Base-by-base conservation (phyloP, 2,329 filamentous ascomycete genomes). In the Alternaria arbusti region DNA sequence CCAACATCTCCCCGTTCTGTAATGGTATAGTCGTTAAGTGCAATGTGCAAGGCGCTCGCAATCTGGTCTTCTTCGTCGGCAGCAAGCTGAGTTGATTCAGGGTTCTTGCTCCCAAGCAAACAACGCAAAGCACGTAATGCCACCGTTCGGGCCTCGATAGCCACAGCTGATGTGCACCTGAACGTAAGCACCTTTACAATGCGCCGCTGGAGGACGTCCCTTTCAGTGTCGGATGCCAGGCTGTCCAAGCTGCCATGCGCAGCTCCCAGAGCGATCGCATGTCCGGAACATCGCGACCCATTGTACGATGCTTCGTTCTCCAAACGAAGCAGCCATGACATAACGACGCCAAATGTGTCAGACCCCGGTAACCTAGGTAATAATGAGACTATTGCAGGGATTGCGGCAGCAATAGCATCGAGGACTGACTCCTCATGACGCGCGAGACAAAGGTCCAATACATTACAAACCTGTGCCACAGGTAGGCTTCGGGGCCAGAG, bases 1-100 rank as follows among this genome's bases (percentile, higher is more conserved):
- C 96, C 96, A 52, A 98, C 87, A 74, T 99, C 96, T 15, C 96
- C 96, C 60, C 94, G 86, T 13, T 94, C 90, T 69, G 93, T 95
- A 4, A 93, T 94, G 0, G 93, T 97, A 74, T 98, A 98, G 76
- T 99, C 94, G 68, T 95, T 91, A 26, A 99, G 81, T 0, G 90
- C 82, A 26, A 73, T 71, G 26, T 78, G 74, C 7, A 82, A 61
- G 7, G 79, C 78, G 23, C 59, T 68, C 8, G 67, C 63, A 20
- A 81, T 68, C 44, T 74, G 72, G 11, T 68, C 63, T 54, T 66
- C 70, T 6, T 70, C 57, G 12, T 70, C 63, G 22, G 57, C 36
- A 47, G 66, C 63, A 13, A 70, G 61, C 4, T 57, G 51, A 20
- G 13, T 49, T 22, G 57, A 36, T 25, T 1, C 15, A 4, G 51